A percentile compares a stretch with the other conserved stretches of the same genome.
These are phyloP conservation scores for Neurospora sp. DNA, from an alignment of 2,329 filamentous ascomycete species.

Conservation along the genomic window DNA sequence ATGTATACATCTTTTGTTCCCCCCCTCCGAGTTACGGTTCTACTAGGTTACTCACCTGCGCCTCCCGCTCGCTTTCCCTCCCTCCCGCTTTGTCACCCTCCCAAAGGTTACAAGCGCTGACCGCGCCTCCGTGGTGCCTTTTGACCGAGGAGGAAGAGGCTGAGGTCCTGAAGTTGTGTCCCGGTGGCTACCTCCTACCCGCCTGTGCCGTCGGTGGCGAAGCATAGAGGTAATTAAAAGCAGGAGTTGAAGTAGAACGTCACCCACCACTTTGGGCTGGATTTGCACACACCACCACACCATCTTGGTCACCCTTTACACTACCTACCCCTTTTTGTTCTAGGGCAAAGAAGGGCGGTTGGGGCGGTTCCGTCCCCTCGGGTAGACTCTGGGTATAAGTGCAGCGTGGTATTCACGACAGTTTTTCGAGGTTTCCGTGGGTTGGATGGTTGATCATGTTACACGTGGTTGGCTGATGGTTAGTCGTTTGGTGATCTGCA, in stretches of 20 bases:
- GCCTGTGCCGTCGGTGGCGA: background rate
- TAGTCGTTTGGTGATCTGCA: background rate
- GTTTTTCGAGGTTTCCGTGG: background rate
- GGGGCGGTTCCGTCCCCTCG: background rate
- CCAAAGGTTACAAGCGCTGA: background rate
- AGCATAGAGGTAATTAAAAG: background rate
- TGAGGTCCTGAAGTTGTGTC: background rate
- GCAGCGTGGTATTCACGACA: background rate
- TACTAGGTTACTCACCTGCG: background rate
- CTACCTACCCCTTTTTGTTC: background rate
- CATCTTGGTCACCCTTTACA: background rate
- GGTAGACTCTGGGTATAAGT: background rate
- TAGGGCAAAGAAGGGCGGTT: background rate
- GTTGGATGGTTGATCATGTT: background rate
- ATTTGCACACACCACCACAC: background rate
- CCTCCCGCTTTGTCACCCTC: background rate
- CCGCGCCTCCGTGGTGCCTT: too few species aligned
- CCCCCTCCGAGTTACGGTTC: too few species aligned
- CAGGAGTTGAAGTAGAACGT: background rate
- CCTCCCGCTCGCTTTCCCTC: background rate
- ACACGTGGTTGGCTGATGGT: background rate
- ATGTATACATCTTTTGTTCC: too few species aligned
- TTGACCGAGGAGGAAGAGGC: background rate
- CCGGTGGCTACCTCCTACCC: background rate
- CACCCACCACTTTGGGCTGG: background rate